Base-by-base conservation (phyloP, 2,329 filamentous ascomycete genomes). In the Malbranchea zuffiana region DNA sequence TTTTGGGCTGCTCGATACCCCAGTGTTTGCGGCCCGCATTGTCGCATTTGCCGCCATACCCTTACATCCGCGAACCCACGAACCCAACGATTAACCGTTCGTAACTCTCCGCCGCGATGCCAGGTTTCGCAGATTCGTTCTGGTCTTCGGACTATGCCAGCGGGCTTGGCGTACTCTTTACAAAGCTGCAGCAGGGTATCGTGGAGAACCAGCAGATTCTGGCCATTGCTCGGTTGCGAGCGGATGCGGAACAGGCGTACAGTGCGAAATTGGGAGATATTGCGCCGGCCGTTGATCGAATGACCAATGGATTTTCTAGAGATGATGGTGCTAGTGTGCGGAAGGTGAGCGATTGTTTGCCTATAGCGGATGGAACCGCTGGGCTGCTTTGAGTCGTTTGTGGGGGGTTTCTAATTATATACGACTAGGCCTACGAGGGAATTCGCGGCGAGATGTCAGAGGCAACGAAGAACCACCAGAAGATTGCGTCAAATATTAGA, bases 101-200 rank as follows among this genome's bases (percentile, higher is more conserved):
- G n/a, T n/a, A n/a, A n/a, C 24, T 17, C 11, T 30, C 38, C 21
- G 40, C 49, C 54, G 76, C 62, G 58, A 88, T 88, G 82, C 81
- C 82, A 50, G 76, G 83, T 53, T 96, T 98, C 65, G 79, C 86
- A 50, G 85, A 88, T 66, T 94, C 87, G 34, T 96, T 98, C 67
- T 98, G 90, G 90, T 94, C 90, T 44, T 76, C 77, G 58, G 90
- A 98, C 72, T 96, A 96, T 71, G 88, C 88, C 59, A 86, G 83
- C 69, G 87, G 90, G 45, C 75, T 98, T 48, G 87, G 88, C 38
- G 86, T 96, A 47, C 74, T 98, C 47, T 98, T 96, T 56, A 78
- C 78, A 60, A 98, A 98, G 70, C 79, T 98, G 39, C 87, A 96
- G 62, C 90, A 98, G 62, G 90, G 90, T 44, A 82, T 92, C 41